These are phyloP conservation scores for Cymodocea nodosa DNA, from an alignment of 116 monocot species.

Conservation along the genomic window DNA sequence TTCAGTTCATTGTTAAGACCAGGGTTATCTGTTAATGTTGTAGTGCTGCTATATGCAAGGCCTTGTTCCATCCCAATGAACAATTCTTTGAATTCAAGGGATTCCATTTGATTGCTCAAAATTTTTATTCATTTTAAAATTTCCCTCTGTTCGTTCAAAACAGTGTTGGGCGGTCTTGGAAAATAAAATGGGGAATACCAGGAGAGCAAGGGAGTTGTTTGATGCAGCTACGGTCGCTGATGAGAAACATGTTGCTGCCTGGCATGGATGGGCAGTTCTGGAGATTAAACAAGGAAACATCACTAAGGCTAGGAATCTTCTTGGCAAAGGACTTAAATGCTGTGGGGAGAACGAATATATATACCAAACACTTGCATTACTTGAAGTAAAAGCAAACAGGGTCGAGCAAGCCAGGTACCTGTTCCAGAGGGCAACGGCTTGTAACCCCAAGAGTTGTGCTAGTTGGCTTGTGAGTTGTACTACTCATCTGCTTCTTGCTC, in stretches of 20 bases:
- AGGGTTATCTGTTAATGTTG: too few species aligned
- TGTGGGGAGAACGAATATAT: constrained; percentile 95
- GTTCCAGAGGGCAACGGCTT: constrained; percentile 69
- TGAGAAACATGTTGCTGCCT: constrained; percentile 82
- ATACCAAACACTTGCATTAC: constrained; percentile 91
- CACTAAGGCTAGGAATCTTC: constrained; percentile 80
- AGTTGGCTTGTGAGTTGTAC: constrained; percentile 84
- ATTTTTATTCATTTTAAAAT: constrained; percentile 1
- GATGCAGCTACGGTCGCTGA: constrained; percentile 96
- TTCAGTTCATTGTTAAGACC: too few species aligned
- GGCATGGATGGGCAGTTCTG: constrained; percentile 99
- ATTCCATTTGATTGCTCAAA: not conserved
- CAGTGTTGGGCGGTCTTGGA: constrained; percentile 99
- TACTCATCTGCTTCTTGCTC: too few species aligned
- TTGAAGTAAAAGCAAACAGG: constrained; percentile 75
- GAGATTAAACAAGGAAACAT: constrained; percentile 93
- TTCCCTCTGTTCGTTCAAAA: not conserved
- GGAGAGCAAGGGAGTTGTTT: constrained; percentile 86
- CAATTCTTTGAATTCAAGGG: too few species aligned
- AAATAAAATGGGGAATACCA: constrained; percentile 59
- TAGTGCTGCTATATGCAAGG: too few species aligned
- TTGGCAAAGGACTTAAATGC: constrained; percentile 71
- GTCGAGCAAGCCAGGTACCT: constrained; percentile 74
- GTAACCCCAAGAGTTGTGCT: constrained; percentile 95
- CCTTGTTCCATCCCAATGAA: too few species aligned